Evolutionary conservation across 768 basidiomycete species (phyloP).

Genomic region (Pleurotus djamor): DNA sequence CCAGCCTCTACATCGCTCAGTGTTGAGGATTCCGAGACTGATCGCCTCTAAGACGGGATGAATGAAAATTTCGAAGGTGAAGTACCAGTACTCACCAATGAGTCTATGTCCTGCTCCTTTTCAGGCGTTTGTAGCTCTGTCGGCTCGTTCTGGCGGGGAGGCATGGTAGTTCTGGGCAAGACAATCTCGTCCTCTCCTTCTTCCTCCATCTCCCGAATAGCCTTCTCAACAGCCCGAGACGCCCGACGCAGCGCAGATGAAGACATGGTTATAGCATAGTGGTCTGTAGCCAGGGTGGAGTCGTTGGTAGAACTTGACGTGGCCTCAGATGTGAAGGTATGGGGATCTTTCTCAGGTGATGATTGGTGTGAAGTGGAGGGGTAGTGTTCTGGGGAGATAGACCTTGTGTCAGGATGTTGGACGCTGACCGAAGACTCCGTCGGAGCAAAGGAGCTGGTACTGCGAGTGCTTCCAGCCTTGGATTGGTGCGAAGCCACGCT

Average conservation of each 20-base stretch:
- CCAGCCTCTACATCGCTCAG: slow-evolving; percentile 54
- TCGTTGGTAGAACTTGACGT: slow-evolving; percentile 30
- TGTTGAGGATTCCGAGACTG: slow-evolving; percentile 29
- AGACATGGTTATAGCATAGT: slow-evolving; percentile 46
- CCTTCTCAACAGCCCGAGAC: slow-evolving; percentile 74
- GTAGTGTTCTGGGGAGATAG: slow-evolving; percentile 55
- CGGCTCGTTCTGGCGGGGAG: slow-evolving; percentile 27
- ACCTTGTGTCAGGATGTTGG: slow-evolving; percentile 42
- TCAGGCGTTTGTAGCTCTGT: background rate
- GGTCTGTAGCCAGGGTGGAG: slow-evolving; percentile 36
- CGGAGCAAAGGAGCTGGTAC: slow-evolving; percentile 43
- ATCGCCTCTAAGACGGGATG: slow-evolving; percentile 24
- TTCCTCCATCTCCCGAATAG: slow-evolving; percentile 77
- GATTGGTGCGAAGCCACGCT: slow-evolving; percentile 43
- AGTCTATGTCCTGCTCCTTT: slow-evolving; percentile 5
- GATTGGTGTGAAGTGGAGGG: slow-evolving; percentile 38
- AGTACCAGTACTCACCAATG: slow-evolving; percentile 23
- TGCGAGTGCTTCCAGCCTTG: slow-evolving; percentile 38
- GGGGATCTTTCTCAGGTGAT: slow-evolving; percentile 29
- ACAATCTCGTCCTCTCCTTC: slow-evolving; percentile 75
- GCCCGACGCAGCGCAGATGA: slow-evolving; percentile 57
- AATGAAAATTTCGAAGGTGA: slow-evolving; percentile 5
- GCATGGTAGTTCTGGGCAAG: slow-evolving; percentile 61
- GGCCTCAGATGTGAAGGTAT: slow-evolving; percentile 35
- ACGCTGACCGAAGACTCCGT: slow-evolving; percentile 41